Evolutionary conservation across 805 yeast species (phyloP).

Genomic region (Kuraishia cidri): DNA sequence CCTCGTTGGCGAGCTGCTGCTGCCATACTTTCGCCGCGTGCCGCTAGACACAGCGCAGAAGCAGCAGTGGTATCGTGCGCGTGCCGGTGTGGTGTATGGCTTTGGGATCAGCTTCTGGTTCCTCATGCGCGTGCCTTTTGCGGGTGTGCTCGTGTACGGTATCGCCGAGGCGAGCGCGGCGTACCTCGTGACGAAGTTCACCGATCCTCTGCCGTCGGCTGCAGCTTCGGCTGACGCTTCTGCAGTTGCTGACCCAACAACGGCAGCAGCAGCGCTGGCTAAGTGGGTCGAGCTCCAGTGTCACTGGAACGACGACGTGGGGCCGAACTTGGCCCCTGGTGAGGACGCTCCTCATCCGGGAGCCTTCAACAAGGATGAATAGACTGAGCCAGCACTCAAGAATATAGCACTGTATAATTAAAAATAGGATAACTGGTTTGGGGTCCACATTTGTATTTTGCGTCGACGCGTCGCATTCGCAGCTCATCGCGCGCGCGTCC

Average conservation of each 20-base stretch:
- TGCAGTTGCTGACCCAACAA: too few species aligned
- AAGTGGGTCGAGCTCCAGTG: constrained; percentile 1
- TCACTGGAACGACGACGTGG: background rate
- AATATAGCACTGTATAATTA: too few species aligned
- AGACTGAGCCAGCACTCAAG: too few species aligned
- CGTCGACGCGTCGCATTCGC: too few species aligned
- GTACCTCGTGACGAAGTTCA: constrained; percentile 40
- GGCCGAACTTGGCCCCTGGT: too few species aligned
- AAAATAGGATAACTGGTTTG: too few species aligned
- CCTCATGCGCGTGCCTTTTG: constrained; percentile 31
- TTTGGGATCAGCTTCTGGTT: constrained; percentile 40
- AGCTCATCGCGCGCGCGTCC: too few species aligned
- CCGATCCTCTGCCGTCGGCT: constrained; percentile 42
- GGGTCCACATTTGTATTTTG: too few species aligned
- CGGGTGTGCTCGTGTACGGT: constrained; percentile 39
- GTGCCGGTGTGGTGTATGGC: constrained; percentile 49
- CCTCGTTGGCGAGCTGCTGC: constrained; percentile 34
- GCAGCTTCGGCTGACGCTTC: too few species aligned
- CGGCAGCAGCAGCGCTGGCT: too few species aligned
- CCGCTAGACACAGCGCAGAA: constrained; percentile 32
- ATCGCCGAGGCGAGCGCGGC: constrained; percentile 47
- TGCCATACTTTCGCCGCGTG: constrained; percentile 39
- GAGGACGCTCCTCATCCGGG: too few species aligned
- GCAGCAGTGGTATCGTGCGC: constrained; percentile 37
- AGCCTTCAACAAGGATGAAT: too few species aligned